These are phyloP conservation scores for Aspergillus asperescens DNA, from an alignment of 495 filamentous ascomycete species.

Conservation along the genomic window DNA sequence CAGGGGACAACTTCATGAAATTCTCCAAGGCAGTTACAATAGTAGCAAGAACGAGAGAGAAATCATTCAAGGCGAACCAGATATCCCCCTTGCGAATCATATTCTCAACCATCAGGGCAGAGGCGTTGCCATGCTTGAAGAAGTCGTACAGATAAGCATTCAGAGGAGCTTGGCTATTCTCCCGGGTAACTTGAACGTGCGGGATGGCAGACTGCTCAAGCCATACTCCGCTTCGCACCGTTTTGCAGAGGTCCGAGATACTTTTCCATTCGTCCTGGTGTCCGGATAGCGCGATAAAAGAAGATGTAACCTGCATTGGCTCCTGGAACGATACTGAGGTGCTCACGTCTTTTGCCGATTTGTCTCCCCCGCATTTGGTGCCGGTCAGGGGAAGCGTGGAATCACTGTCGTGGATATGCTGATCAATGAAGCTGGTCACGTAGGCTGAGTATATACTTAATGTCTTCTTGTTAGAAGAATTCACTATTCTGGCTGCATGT, in stretches of 20 bases:
- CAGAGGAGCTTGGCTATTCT: conserved; percentile 44
- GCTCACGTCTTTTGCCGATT: conserved; percentile 11
- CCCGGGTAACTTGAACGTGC: conserved; percentile 51
- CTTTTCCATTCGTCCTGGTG: conserved; percentile 54
- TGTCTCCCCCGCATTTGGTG: conserved; percentile 35
- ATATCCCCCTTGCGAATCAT: conserved; percentile 55
- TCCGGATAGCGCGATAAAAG: conserved; percentile 69
- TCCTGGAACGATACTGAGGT: conserved; percentile 9
- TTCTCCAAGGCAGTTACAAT: conserved; percentile 39
- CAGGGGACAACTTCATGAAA: conserved; percentile 16
- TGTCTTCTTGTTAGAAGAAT: conserved; percentile 56
- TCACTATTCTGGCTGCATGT: conserved; percentile 49
- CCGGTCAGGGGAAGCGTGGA: conserved; percentile 54
- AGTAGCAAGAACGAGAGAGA: conserved; percentile 63
- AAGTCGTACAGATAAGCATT: conserved; percentile 76
- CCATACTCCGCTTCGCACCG: conserved; percentile 60
- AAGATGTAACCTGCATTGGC: conserved; percentile 48
- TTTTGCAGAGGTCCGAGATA: conserved; percentile 58
- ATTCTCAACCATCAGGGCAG: conserved; percentile 53
- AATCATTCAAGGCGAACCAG: conserved; percentile 66
- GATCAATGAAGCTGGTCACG: conserved; percentile 60
- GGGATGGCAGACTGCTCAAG: conserved; percentile 68
- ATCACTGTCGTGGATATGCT: conserved; percentile 52
- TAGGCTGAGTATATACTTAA: conserved; percentile 60
- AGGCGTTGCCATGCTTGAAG: conserved; percentile 60